A percentile compares a stretch with the other conserved stretches of the same genome.
Evolutionary conservation across 2,329 filamentous ascomycete genomes (phyloP).

Genomic region (Fusarium coicis): DNA sequence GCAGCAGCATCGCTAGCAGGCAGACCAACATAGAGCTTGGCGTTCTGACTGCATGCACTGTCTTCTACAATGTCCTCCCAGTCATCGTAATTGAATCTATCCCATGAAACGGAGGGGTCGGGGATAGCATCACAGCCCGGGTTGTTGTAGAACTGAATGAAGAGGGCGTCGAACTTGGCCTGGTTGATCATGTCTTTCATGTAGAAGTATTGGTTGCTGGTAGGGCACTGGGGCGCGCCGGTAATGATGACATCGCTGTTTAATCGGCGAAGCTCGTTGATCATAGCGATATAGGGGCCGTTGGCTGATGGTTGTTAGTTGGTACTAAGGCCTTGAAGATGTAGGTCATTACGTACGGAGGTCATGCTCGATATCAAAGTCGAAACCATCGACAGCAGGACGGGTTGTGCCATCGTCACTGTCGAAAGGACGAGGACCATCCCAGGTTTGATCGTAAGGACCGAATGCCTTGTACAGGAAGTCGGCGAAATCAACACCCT

Average conservation of each 20-base stretch:
- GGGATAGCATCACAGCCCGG: conserved; percentile 50
- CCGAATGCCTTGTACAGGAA: conserved; percentile 54
- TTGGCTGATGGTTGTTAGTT: conserved; percentile 43
- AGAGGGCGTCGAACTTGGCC: conserved; percentile 55
- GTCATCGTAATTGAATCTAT: conserved; percentile 56
- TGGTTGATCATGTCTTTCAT: conserved; percentile 54
- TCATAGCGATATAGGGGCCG: conserved; percentile 53
- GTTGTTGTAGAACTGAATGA: conserved; percentile 64
- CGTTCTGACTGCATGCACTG: conserved; percentile 51
- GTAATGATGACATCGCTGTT: conserved; percentile 52
- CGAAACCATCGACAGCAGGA: conserved; percentile 54
- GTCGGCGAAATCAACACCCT: conserved; percentile 51
- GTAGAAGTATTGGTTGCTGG: conserved; percentile 41
- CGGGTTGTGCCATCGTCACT: conserved; percentile 35
- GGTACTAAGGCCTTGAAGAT: background rate
- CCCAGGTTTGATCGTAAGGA: conserved; percentile 47
- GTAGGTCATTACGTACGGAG: conserved; percentile 43
- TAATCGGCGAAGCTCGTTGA: conserved; percentile 49
- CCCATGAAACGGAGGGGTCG: conserved; percentile 42
- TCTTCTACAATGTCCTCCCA: conserved; percentile 52
- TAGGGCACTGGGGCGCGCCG: conserved; percentile 58
- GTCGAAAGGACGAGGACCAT: conserved; percentile 55
- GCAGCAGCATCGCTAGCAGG: conserved; percentile 47
- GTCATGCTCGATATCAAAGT: conserved; percentile 54
- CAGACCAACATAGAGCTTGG: conserved; percentile 60